Conservation (phyloP, 148 eudicot species). For the Rhododendron ovatum region DNA sequence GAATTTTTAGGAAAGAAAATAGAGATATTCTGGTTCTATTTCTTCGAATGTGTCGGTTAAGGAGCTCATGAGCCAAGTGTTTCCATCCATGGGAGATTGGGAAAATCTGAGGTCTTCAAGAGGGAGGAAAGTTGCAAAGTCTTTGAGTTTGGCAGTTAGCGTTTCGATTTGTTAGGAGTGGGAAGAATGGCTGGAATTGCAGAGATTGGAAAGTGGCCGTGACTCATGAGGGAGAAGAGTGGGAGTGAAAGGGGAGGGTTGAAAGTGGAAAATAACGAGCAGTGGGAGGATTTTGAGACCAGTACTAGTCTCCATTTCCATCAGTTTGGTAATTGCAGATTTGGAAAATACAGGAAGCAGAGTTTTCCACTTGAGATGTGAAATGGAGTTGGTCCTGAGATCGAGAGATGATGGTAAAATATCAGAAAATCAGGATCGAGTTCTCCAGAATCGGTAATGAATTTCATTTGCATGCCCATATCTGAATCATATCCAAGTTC, state of each 20-base stretch:
- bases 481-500: slow-evolving; percentile 36
- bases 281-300: not conserved
- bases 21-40: slow-evolving; percentile 24
- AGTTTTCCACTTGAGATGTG: too few relatives aligned
- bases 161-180: not conserved
- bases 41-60: slow-evolving; percentile 26
- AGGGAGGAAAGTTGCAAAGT: slow-evolving; percentile 34
- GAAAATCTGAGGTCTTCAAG: slow-evolving; percentile 34
- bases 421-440: not conserved
- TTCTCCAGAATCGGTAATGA: not conserved
- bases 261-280: slow-evolving; percentile 22
- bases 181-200: not conserved
- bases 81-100: slow-evolving; percentile 16
- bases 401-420: too few relatives aligned
- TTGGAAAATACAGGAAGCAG: not conserved
- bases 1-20: slow-evolving; percentile 37
- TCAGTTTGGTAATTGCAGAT: not conserved
- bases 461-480: slow-evolving; percentile 45
- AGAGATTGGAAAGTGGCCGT: slow-evolving; percentile 8
- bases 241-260: slow-evolving; percentile 9
- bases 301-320: slow-evolving; percentile 13
- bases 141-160: slow-evolving; percentile 22
- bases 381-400: too few relatives aligned
- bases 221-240: not conserved
- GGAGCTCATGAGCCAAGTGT: slow-evolving; percentile 63